A percentile compares a stretch with the other conserved stretches of the same genome.
Conservation (phyloP, 2,329 filamentous ascomycete genomes). For the Phialemoniopsis sp. region DNA sequence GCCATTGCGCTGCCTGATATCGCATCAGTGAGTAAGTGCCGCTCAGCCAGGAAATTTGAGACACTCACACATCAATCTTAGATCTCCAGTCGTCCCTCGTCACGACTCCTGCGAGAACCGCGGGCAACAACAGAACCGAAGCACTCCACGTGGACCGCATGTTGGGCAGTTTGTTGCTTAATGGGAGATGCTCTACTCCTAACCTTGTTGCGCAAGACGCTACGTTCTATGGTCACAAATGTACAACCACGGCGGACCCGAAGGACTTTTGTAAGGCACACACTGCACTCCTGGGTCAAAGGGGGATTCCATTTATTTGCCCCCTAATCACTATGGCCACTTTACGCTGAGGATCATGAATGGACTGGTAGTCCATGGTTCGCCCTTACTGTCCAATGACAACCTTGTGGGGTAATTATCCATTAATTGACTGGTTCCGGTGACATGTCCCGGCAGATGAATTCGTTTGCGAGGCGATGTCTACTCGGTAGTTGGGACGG, state of each 20-base stretch:
- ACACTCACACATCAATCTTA: slow-evolving; percentile 4
- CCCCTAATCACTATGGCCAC: slow-evolving; percentile 5
- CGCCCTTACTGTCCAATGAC: slow-evolving; percentile 7
- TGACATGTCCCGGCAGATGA: slow-evolving; percentile 5
- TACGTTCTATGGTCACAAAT: neutral
- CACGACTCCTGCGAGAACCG: slow-evolving; percentile 2
- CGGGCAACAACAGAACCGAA: slow-evolving; percentile 1
- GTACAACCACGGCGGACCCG: slow-evolving; percentile 1
- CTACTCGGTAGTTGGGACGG: neutral
- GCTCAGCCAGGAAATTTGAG: neutral
- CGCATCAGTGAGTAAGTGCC: neutral
- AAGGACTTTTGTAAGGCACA: slow-evolving; percentile 1
- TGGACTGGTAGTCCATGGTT: slow-evolving; percentile 7
- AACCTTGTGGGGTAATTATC: slow-evolving; percentile 5
- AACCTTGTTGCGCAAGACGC: slow-evolving; percentile 1
- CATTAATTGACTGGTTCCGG: slow-evolving; percentile 3
- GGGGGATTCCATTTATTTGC: slow-evolving; percentile 4
- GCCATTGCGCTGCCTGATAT: slow-evolving; percentile 13
- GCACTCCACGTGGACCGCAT: slow-evolving; percentile 3
- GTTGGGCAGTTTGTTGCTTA: neutral
- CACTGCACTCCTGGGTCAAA: neutral
- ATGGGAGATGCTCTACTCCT: neutral
- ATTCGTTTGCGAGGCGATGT: neutral
- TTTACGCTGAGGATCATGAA: slow-evolving; percentile 5
- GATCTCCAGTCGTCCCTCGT: slow-evolving; percentile 4